Percentiles rank a stretch among this genome's conserved stretches.
phyloP scores from a whole-genome alignment of 225 moss, liverwort and hornwort genomes.

The Marchantia polymorpha region DNA sequence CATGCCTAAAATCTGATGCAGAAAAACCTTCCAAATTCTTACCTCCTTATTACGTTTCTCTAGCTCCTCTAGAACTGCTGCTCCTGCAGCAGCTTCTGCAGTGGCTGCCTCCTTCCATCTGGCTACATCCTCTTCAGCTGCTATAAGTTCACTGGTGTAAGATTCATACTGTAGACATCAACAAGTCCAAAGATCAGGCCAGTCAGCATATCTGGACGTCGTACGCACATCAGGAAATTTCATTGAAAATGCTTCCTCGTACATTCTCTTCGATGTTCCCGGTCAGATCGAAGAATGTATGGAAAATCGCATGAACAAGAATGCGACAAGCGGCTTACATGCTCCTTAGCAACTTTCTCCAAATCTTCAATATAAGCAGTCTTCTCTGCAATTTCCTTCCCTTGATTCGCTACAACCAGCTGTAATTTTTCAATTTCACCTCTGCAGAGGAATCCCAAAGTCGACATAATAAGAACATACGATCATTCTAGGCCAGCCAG shows the following conservation, averaged over 20 bases:
- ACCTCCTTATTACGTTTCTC: constrained; percentile 80
- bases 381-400: constrained; percentile 51
- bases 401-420: constrained; percentile 22
- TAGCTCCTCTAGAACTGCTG: constrained; percentile 63
- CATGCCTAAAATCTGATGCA: neutral
- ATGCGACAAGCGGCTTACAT: constrained; percentile 41
- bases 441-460: constrained; percentile 39
- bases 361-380: constrained; percentile 46
- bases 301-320: neutral
- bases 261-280: neutral
- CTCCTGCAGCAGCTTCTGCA: constrained; percentile 78
- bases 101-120: constrained; percentile 83
- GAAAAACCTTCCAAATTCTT: constrained; percentile 11
- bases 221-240: neutral
- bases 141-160: constrained; percentile 57
- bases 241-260: neutral
- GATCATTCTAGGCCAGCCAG: too few relatives aligned
- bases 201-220: neutral
- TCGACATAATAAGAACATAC: too few relatives aligned
- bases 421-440: constrained; percentile 41
- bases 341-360: constrained; percentile 30
- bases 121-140: constrained; percentile 77
- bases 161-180: constrained; percentile 50
- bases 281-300: neutral
- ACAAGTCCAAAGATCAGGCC: neutral